Conservation (phyloP, 768 basidiomycete genomes). For the Mycena belliarum region DNA sequence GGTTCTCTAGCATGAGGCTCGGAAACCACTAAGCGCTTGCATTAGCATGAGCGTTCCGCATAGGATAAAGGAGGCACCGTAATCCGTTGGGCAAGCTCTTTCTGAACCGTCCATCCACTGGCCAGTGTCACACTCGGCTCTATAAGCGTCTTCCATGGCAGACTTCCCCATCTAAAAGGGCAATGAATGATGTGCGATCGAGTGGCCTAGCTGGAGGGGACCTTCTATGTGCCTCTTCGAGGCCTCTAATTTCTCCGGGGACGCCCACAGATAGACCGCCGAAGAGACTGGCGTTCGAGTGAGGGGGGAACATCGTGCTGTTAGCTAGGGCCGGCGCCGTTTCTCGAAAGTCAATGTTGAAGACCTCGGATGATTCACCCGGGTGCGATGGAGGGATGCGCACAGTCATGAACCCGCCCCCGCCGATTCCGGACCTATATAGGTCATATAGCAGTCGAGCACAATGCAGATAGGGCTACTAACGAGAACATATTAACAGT, state of each 20-base stretch:
- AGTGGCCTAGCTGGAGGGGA: conserved; percentile 80
- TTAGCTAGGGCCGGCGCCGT: conserved; percentile 75
- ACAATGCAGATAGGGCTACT: conserved; percentile 28
- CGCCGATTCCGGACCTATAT: conserved; percentile 77
- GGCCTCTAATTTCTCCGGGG: conserved; percentile 87
- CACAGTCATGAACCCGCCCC: conserved; percentile 85
- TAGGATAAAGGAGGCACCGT: conserved; percentile 44
- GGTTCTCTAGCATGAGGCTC: conserved; percentile 60
- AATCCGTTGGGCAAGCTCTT: conserved; percentile 74
- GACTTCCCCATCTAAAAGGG: conserved; percentile 78
- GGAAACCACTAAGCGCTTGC: conserved; percentile 39
- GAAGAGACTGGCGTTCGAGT: conserved; percentile 53
- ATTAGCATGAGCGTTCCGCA: not conserved
- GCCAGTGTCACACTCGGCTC: conserved; percentile 77
- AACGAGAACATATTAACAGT: conserved; percentile 92
- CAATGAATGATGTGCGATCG: conserved; percentile 50
- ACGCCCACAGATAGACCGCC: conserved; percentile 90
- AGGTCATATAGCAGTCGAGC: conserved; percentile 1
- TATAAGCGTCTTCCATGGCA: conserved; percentile 80
- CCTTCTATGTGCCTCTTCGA: conserved; percentile 78
- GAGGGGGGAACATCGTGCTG: conserved; percentile 70
- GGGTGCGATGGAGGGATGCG: conserved; percentile 60
- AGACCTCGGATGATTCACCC: conserved; percentile 56
- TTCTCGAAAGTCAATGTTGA: conserved; percentile 86
- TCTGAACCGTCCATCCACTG: conserved; percentile 74